phyloP scores from a whole-genome alignment of 2,329 filamentous ascomycete species.

The Cercospora sp. region DNA sequence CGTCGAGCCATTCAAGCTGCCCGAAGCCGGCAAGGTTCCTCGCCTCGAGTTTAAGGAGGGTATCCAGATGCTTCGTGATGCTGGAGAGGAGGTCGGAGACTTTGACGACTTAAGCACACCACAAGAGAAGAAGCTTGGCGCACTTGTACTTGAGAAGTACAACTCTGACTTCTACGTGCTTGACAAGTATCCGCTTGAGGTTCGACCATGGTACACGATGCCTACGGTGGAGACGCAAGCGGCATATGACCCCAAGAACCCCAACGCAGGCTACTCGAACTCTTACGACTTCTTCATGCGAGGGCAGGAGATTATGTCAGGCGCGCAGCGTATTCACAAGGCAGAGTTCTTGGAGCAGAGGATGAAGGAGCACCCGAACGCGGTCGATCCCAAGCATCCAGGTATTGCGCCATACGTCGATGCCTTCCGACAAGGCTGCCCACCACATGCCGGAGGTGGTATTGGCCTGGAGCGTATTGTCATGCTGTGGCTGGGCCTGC shows the following conservation, averaged over 20 bases:
- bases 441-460: constrained; percentile 65
- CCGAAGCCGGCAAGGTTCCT: constrained; percentile 71
- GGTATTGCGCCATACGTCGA: constrained; percentile 66
- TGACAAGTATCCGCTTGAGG: constrained; percentile 89
- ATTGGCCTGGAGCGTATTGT: constrained; percentile 67
- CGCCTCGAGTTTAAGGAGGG: constrained; percentile 76
- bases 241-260: constrained; percentile 44
- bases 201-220: constrained; percentile 91
- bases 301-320: constrained; percentile 68
- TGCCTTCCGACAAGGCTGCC: constrained; percentile 64
- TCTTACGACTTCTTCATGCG: constrained; percentile 72
- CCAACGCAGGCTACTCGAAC: constrained; percentile 60
- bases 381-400: constrained; percentile 58
- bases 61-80: constrained; percentile 73
- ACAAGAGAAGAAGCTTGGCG: constrained; percentile 85
- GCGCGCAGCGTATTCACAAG: constrained; percentile 66
- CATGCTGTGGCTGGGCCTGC: constrained; percentile 65
- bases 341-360: constrained; percentile 58
- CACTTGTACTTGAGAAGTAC: constrained; percentile 82
- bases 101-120: constrained; percentile 75
- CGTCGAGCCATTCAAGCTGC: constrained; percentile 76
- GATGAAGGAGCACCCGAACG: constrained; percentile 59
- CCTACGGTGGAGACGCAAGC: constrained; percentile 65
- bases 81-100: constrained; percentile 73
- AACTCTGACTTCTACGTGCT: constrained; percentile 95